phyloP scores from a whole-genome alignment of 257 asterid genomes.

The Echites panduratus region DNA sequence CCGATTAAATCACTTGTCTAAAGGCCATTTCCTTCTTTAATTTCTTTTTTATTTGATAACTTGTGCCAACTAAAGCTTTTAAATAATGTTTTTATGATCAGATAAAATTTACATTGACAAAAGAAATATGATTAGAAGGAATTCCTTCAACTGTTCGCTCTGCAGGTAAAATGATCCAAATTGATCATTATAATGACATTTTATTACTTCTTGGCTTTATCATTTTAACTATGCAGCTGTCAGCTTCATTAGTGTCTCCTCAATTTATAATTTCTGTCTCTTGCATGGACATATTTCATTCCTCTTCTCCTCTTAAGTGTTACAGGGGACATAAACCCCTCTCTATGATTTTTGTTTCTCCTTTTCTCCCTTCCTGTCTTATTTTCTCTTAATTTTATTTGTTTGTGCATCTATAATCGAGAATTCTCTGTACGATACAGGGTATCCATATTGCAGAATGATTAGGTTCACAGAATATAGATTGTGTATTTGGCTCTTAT shows the following conservation, averaged over 20 bases:
- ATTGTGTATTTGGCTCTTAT: no score
- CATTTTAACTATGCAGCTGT: neutral
- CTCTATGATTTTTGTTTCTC: neutral
- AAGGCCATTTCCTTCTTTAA: neutral
- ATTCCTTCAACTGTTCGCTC: neutral
- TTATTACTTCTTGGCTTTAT: neutral
- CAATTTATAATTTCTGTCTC: neutral
- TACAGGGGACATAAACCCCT: neutral
- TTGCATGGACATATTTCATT: neutral
- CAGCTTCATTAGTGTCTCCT: neutral
- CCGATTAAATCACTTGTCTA: neutral
- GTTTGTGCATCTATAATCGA: neutral
- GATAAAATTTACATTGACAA: neutral
- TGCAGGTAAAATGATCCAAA: neutral
- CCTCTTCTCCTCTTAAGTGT: neutral
- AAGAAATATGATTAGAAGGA: neutral
- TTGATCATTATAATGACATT: neutral
- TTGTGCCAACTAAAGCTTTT: neutral
- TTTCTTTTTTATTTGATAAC: neutral
- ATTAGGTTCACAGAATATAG: no score
- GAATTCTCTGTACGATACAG: no score
- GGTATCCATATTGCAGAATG: no score
- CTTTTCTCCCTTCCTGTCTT: neutral
- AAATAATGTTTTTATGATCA: neutral
- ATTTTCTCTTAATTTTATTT: no score